phyloP scores from a whole-genome alignment of 768 basidiomycete genomes.

The Leccinellum luteum region DNA sequence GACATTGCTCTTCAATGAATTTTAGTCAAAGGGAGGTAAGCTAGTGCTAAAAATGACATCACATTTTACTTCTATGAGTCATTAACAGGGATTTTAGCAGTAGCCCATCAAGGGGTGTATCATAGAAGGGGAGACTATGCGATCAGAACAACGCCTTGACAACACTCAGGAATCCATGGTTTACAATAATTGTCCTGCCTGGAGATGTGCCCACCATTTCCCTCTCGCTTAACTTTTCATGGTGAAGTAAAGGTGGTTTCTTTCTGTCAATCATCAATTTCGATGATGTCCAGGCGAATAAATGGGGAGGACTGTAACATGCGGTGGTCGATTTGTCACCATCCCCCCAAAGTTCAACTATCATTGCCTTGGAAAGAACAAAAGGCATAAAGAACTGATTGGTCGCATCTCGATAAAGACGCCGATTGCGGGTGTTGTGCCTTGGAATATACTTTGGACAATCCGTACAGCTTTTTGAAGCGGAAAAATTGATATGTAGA shows the following conservation, averaged over 20 bases:
- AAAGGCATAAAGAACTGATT: conserved; percentile 1
- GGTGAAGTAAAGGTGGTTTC: neutral
- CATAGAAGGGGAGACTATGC: neutral
- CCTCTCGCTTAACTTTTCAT: neutral
- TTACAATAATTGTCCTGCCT: neutral
- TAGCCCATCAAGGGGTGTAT: conserved; percentile 10
- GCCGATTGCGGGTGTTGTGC: neutral
- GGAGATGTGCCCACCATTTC: neutral
- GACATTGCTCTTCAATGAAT: neutral
- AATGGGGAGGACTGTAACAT: neutral
- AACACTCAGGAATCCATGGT: neutral
- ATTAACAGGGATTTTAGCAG: conserved; percentile 10
- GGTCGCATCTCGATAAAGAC: neutral
- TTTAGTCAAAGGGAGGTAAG: neutral
- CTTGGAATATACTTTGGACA: neutral
- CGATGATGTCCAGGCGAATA: neutral
- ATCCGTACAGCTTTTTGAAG: too few relatives aligned
- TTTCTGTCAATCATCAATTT: neutral
- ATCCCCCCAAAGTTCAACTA: neutral
- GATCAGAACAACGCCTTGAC: neutral
- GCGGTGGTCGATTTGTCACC: neutral
- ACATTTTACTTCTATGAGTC: neutral
- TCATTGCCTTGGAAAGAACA: neutral
- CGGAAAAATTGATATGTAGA: neutral
- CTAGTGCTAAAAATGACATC: neutral